Evolutionary conservation across 2,329 filamentous ascomycete genomes (phyloP), one percentile per base, ranked within the genome.

Genomic region (Beauveria sp.): DNA sequence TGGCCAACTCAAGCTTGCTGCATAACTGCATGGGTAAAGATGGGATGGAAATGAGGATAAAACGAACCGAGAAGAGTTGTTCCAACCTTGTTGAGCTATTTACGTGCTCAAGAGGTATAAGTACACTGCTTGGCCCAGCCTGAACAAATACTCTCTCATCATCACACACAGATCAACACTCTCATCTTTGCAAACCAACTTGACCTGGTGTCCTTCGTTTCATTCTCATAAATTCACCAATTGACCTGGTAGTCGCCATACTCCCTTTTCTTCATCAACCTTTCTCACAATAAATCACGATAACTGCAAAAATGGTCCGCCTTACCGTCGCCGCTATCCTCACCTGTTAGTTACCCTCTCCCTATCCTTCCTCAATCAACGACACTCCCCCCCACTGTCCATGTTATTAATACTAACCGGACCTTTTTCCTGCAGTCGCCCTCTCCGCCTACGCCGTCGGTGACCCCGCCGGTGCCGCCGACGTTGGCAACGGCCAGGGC

Each of bases 271-370:
- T 24, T 1, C 4, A 16, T 61, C 48, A 26, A 41, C n/a, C 24
- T 48, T 16, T 50, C 34, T 24, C 48, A 28, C 16, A 6, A 34
- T 4, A 12, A 50, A 47, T 7, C 48, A 60, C 48, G 34, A 34
- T 6, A 43, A 52, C 47, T 24, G 62, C 41, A 79, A 84, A 65
- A 60, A 69, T 68, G 65, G 66, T 70, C 55, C 68, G 64, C 64
- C 65, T 70, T 60, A 53, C 66, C 46, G 55, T 67, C 61, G 63
- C 66, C 59, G 52, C 66, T 41, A 50, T 67, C 59, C 61, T 69
- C 56, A 61, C 67, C 50, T 62, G 69, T 70, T 62, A 62, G 68
- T 67, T 34, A 34, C 10, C 18, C 14, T 18, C 3, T 16, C 20
- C n/a, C 20, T 5, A 12, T 14, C 0, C 34, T 14, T 37, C 34